Evolutionary conservation across 306 rosid species (phyloP).

Genomic region (Malus sylvestris): DNA sequence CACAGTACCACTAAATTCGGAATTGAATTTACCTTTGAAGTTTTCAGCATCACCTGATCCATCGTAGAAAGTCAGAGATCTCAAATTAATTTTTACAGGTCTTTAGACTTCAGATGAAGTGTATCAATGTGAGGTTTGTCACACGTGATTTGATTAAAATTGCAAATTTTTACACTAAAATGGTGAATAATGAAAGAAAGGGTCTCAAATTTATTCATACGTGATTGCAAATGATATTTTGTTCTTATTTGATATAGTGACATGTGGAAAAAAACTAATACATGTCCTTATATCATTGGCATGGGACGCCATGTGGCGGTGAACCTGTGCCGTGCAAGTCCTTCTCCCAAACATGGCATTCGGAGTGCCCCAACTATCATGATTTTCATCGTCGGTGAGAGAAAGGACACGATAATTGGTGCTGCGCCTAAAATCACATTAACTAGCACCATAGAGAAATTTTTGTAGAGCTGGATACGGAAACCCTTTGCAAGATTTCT

Average conservation of each 20-base stretch:
- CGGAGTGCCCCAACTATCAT: conserved; percentile 77
- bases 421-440: conserved; percentile 71
- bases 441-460: conserved; percentile 67
- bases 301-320: too few species aligned
- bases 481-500: conserved; percentile 13
- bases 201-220: too few species aligned
- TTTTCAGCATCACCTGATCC: neutral
- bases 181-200: too few species aligned
- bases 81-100: neutral
- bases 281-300: too few species aligned
- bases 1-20: neutral
- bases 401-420: conserved; percentile 68
- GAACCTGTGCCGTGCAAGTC: conserved; percentile 4
- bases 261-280: too few species aligned
- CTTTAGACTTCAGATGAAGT: neutral
- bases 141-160: neutral
- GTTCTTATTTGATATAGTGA: too few species aligned
- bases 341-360: conserved; percentile 59
- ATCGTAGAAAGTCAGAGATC: neutral
- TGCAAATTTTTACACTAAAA: too few species aligned
- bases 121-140: neutral
- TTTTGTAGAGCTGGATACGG: conserved; percentile 39
- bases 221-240: too few species aligned
- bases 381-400: conserved; percentile 72
- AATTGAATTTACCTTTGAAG: neutral